Base-by-base conservation (phyloP, 2,329 filamentous ascomycete genomes). In the Malbranchea cinnamomea region DNA sequence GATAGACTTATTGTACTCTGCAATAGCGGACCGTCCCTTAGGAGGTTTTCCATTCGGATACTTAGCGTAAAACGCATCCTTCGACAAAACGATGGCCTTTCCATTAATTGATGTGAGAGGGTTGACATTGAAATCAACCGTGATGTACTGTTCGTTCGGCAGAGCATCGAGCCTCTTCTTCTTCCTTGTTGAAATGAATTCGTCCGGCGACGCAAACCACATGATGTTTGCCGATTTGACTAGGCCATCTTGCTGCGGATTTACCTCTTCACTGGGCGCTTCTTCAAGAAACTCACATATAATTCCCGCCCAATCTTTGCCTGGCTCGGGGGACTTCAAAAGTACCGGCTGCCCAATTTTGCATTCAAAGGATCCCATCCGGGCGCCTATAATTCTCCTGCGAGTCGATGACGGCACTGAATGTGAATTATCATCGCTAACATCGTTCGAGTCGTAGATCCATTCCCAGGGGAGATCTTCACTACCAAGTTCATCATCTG, bases 291-390 rank as follows among this genome's bases (percentile, higher is more conserved):
- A 93, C 24, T 81, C 75, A 45, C 77, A 78, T 30, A 94, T 78
- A 37, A 98, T 74, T 19, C 82, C 89, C 2, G 91, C 79, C 85
- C 89, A 98, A 7, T 84, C 79, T 45, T 91, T 83, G 40, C 82
- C 82, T 23, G 72, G 70, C 3, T 81, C 83, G 22, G 91, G 82
- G 1, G 85, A 82, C 53, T 92, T 91, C 32, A 98, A 65, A 23
- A 95, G 63, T 20, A 95, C 77, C 12, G 73, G 70, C 47, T 98
- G 84, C 25, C 89, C 89, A 21, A 93, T 52, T 31, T 60, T 67
- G 56, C 84, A 93, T 47, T 78, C 68, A 40, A 94, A 93, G 8
- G 53, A 63, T 14, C 84, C 85, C 67, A 84, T 84, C 15, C 71
- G 72, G 12, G 87, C 89, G 3, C 82, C 89, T 23, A 89, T 53